phyloP scores from a whole-genome alignment of 257 asterid species.

The Coffea canephora region DNA sequence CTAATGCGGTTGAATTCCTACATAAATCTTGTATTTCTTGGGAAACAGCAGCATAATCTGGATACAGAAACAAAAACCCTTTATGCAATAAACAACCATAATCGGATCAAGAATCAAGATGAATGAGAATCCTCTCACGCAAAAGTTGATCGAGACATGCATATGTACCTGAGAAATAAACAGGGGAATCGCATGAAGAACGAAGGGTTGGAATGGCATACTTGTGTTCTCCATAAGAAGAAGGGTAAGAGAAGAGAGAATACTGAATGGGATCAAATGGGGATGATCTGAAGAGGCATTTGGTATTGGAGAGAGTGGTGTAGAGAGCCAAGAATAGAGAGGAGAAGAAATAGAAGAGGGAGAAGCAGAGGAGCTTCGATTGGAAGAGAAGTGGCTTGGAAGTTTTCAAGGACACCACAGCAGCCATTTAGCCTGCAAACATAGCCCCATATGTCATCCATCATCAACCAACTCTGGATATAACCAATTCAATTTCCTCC shows the following conservation, averaged over 20 bases:
- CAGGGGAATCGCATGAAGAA: slow-evolving; percentile 76
- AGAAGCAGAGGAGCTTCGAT: slow-evolving; percentile 74
- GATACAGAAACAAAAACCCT: slow-evolving; percentile 19
- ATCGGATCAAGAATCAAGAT: background rate
- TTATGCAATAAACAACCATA: background rate
- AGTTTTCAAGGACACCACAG: slow-evolving; percentile 36
- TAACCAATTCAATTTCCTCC: background rate
- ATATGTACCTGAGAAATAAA: slow-evolving; percentile 62
- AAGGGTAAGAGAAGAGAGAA: slow-evolving; percentile 63
- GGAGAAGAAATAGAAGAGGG: slow-evolving; percentile 61
- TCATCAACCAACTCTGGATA: background rate
- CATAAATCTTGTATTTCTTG: slow-evolving; percentile 40
- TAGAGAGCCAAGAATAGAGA: slow-evolving; percentile 51
- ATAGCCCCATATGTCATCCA: background rate
- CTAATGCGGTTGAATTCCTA: slow-evolving; percentile 34
- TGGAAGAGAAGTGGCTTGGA: slow-evolving; percentile 67
- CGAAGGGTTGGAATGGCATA: slow-evolving; percentile 76
- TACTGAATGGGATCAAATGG: slow-evolving; percentile 70
- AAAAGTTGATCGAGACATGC: background rate
- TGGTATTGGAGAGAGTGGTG: slow-evolving; percentile 54
- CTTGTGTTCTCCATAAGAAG: slow-evolving; percentile 94
- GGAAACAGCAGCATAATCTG: slow-evolving; percentile 58
- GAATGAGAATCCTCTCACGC: background rate
- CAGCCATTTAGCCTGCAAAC: slow-evolving; percentile 7
- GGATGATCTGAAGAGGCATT: slow-evolving; percentile 65